Evolutionary conservation across 192 early-diverging fungal genomes (phyloP), one percentile per base, ranked within the genome.

Genomic region (Backusella australiensis): DNA sequence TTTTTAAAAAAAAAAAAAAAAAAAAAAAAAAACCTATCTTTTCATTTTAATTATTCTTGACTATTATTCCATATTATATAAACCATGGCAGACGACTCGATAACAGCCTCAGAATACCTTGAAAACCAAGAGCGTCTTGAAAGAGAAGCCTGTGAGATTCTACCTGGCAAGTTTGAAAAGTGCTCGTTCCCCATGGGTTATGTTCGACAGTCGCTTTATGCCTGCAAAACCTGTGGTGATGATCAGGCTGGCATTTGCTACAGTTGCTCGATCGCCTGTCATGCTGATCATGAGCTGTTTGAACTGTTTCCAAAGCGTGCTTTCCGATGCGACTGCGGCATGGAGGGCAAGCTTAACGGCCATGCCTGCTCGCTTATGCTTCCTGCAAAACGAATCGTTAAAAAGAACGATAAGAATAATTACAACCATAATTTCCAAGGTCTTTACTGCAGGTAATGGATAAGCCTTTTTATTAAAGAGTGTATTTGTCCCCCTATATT

Each of bases 251-350:
- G 91, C 29, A 87, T 91, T 79, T 94, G 94, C 78, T 93, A 93
- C 78, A 90, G 90, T 34, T 95, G 94, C 72, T 92, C 91, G 70
- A 93, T 95, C 49, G 85, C 90, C 36, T 94, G 92, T 75, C 92
- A 93, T 76, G 75, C 87, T 8, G 90, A 85, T 49, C 94, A 96
- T 81, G 89, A 96, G 8, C 83, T 96, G 14, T 86, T 95, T 42
- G 96, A 98, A 81, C 81, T 97, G 66, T 96, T 96, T 78, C 88
- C 90, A 6, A 95, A 96, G 70, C 84, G 96, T 1, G 75, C 84
- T 71, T 98, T 98, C 79, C 87, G 92, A 15, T 98, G 97, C 81
- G 95, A 97, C 83, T 98, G 97, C 69, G 97, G 95, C 6, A 91
- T 92, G 0, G 23, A 53, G 6, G 81, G 86, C 46, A 85, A 88